Evolutionary conservation across 1,284 basidiomycete genomes (phyloP).

Genomic region (Leccinum cinnamomeum): DNA sequence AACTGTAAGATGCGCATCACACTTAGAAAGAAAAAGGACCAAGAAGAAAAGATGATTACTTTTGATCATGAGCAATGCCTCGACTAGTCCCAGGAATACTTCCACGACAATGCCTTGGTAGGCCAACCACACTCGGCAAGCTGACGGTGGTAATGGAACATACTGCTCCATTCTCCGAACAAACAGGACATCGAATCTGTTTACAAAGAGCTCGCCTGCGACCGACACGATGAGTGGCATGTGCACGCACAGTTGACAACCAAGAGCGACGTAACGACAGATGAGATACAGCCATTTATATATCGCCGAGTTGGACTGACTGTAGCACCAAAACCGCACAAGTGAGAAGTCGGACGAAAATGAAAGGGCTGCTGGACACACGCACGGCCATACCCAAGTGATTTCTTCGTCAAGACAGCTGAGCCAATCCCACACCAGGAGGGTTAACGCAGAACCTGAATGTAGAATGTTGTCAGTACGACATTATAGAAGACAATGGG

Average conservation of each 20-base stretch:
- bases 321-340: neutral
- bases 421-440: conserved; percentile 17
- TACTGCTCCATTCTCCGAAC: conserved; percentile 13
- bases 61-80: conserved; percentile 16
- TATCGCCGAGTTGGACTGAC: neutral
- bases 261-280: conserved; percentile 12
- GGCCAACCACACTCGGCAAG: conserved; percentile 15
- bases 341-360: neutral
- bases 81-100: conserved; percentile 11
- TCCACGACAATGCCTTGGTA: conserved; percentile 12
- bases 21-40: neutral
- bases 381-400: conserved; percentile 15
- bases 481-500: neutral
- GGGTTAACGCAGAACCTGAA: conserved; percentile 8
- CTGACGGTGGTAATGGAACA: neutral
- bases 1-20: conserved; percentile 1
- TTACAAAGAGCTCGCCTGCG: neutral
- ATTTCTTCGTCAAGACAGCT: conserved; percentile 15
- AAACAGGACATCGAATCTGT: conserved; percentile 10
- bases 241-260: conserved; percentile 11
- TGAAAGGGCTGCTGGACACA: neutral
- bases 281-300: conserved; percentile 16
- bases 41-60: neutral
- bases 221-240: neutral
- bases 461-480: neutral